Evolutionary conservation across 139 green algal species (phyloP), one percentile per base, ranked within the genome.

Genomic region (Parachlorella kessleri): DNA sequence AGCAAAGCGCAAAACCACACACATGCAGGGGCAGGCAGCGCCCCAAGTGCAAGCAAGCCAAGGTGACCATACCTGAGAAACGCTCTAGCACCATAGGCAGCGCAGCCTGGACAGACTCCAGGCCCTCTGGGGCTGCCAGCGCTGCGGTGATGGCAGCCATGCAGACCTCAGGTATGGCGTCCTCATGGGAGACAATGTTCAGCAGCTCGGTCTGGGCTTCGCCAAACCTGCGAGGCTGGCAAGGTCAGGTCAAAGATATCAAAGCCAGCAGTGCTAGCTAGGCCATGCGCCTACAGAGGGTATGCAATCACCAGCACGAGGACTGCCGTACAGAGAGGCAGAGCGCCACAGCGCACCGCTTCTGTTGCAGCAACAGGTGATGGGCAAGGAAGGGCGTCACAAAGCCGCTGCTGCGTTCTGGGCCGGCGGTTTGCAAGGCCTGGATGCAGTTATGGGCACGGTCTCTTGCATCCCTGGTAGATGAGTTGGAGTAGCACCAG

Each of bases 121-220:
- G 37, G 36, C 78, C 78, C 10, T 71, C 78, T 10, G 71, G 73
- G 3, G 73, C 32, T 3, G 33, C 30, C 37, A 84, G 66, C 21
- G 59, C 78, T 2, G 78, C 72, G 28, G 59, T 64, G 33, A 84
- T 77, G 28, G 30, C 55, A 9, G 73, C 71, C 2, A 66, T 37
- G 73, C 78, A 84, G 28, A 40, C 48, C 37, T 77, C 78, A 4
- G 78, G 48, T 6, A 38, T 76, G 3, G 37, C 78, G 2, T 75
- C 72, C 37, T 84, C 78, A 9, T 79, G 78, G 3, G 70, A 74
- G 1, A 84, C 78, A n/a, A 84, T 2, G 30, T 55, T 69, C 39
- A 75, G 65, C 18, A 84, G 73, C 59, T 84, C 53, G 1, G 55
- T 36, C 69, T 84, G 37, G 1, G 78, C 78, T 7, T 84, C 71